Evolutionary conservation across 495 filamentous ascomycete species (phyloP).

Genomic region (Lasiosphaeriaceae sp.): DNA sequence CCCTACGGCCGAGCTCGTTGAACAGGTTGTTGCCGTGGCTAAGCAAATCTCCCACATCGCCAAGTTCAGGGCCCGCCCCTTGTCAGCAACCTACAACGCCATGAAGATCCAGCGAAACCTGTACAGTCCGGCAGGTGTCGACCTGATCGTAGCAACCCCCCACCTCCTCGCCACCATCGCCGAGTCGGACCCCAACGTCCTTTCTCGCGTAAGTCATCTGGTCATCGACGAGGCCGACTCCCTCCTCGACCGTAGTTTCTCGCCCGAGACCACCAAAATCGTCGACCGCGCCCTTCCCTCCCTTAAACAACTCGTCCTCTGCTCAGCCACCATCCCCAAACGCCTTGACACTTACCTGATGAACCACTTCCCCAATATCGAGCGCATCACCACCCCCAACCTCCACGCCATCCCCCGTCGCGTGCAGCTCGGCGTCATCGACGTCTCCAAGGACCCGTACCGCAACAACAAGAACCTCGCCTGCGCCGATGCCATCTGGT

Average conservation of each 20-base stretch:
- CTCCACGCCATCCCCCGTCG: conserved; percentile 92
- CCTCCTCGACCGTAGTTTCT: conserved; percentile 87
- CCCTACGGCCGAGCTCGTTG: conserved; percentile 92
- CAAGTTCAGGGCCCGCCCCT: conserved; percentile 74
- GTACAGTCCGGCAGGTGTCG: conserved; percentile 76
- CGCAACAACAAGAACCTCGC: conserved; percentile 85
- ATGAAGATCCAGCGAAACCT: conserved; percentile 82
- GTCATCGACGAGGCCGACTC: conserved; percentile 95
- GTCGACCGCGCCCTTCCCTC: conserved; percentile 73
- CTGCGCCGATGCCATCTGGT: conserved; percentile 91
- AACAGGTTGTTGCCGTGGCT: conserved; percentile 72
- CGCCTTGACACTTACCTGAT: conserved; percentile 80
- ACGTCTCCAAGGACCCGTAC: conserved; percentile 85
- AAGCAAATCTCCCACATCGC: conserved; percentile 77
- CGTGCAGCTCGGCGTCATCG: conserved; percentile 89
- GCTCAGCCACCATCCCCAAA: conserved; percentile 92
- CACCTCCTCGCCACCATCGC: conserved; percentile 84
- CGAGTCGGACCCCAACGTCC: conserved; percentile 78
- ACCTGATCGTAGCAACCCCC: conserved; percentile 82
- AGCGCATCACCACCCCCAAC: conserved; percentile 85
- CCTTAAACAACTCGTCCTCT: conserved; percentile 84
- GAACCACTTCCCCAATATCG: conserved; percentile 75
- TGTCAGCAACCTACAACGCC: conserved; percentile 71
- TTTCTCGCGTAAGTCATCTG: conserved; percentile 81
- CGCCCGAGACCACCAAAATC: conserved; percentile 73